A percentile compares a stretch with the other conserved stretches of the same genome.
These are phyloP conservation scores for Boletus pseudo-olivaceus DNA, from an alignment of 768 basidiomycete species.

Conservation along the genomic window DNA sequence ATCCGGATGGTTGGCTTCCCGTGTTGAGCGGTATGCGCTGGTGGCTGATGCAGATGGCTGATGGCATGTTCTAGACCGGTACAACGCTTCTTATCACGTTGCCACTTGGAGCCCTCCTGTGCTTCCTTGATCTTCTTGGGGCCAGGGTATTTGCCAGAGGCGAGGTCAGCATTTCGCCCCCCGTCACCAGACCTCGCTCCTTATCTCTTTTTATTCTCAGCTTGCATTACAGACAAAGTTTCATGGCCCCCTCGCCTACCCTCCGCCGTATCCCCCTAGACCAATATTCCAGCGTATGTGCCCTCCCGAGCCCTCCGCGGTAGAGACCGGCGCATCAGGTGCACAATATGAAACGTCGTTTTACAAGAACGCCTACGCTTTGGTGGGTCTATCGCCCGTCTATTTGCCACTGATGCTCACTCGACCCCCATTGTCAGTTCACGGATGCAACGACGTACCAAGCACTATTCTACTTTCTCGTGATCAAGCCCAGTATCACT, in stretches of 20 bases:
- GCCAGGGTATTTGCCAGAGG: conserved; percentile 68
- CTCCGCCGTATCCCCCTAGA: conserved; percentile 60
- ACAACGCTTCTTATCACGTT: conserved; percentile 78
- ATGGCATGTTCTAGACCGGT: conserved; percentile 49
- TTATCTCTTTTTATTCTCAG: conserved; percentile 31
- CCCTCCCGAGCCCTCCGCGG: conserved; percentile 44
- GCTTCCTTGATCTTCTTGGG: conserved; percentile 74
- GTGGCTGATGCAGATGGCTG: conserved; percentile 24
- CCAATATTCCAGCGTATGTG: conserved; percentile 73
- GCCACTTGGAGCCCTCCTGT: conserved; percentile 72
- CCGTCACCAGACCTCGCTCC: background rate
- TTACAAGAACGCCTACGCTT: conserved; percentile 77
- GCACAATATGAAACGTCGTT: conserved; percentile 64
- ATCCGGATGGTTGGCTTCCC: background rate
- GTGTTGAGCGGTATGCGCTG: conserved; percentile 8
- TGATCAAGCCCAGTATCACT: conserved; percentile 81
- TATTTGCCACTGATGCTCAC: conserved; percentile 5
- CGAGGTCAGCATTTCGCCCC: conserved; percentile 46
- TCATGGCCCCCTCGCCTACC: conserved; percentile 63
- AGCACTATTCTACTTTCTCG: conserved; percentile 84
- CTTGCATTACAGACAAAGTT: conserved; percentile 67
- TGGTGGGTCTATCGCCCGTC: conserved; percentile 46
- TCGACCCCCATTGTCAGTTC: conserved; percentile 45
- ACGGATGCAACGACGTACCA: conserved; percentile 80
- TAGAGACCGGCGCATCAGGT: conserved; percentile 42